phyloP scores from a whole-genome alignment of 345 rosid genomes.

The Conringia planisiliqua region DNA sequence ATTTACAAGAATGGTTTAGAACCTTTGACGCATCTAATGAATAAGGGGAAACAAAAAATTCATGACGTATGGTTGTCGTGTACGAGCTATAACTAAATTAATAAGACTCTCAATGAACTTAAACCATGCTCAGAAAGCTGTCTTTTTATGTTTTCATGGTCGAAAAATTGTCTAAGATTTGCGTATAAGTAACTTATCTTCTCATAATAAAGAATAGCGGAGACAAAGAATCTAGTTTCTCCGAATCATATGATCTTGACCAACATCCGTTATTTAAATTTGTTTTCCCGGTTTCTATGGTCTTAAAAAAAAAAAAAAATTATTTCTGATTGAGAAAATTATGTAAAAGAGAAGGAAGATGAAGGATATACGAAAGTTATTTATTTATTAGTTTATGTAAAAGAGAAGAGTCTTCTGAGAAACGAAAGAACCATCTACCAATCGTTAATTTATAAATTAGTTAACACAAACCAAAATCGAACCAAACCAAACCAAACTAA shows the following conservation, averaged over 20 bases:
- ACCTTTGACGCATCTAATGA: too few relatives aligned
- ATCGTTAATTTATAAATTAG: neutral
- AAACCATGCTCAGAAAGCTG: slow-evolving; percentile 4
- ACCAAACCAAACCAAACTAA: neutral
- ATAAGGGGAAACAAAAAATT: too few relatives aligned
- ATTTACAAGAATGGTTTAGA: too few relatives aligned
- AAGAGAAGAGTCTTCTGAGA: too few relatives aligned
- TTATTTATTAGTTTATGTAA: neutral
- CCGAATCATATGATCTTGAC: neutral
- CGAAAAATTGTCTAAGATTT: neutral
- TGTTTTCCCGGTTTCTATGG: neutral
- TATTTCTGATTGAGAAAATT: neutral
- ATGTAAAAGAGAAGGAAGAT: neutral
- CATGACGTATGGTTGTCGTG: neutral
- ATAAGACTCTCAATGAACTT: neutral
- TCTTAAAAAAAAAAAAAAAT: too few relatives aligned
- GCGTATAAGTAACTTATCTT: slow-evolving; percentile 17
- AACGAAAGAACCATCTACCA: neutral
- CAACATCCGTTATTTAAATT: slow-evolving; percentile 9
- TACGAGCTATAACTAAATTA: neutral
- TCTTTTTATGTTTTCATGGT: neutral
- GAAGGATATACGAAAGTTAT: neutral
- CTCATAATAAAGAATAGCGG: neutral
- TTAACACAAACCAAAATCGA: neutral
- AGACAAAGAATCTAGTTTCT: slow-evolving; percentile 14